Conservation (phyloP, 1,284 basidiomycete genomes). For the Boletus sp. region DNA sequence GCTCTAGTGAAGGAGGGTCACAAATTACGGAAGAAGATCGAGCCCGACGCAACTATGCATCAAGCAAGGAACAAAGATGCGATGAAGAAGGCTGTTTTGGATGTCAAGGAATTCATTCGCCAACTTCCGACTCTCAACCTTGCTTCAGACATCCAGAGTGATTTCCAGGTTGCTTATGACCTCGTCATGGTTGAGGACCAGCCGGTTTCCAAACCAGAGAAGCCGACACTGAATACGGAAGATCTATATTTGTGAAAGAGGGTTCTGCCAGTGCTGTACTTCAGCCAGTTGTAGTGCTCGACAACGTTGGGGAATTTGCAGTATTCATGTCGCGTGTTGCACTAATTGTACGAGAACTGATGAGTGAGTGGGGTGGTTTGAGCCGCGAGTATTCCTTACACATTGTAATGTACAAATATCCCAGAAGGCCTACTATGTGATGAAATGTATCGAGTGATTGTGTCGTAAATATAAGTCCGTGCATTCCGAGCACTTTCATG, state of each 20-base stretch:
- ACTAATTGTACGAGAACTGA: too few relatives aligned
- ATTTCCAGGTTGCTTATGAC: conserved; percentile 39
- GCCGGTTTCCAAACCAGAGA: conserved; percentile 21
- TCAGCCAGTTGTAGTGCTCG: too few relatives aligned
- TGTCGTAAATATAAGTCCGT: too few relatives aligned
- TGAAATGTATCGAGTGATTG: too few relatives aligned
- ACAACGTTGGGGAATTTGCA: too few relatives aligned
- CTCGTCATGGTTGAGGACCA: conserved; percentile 34
- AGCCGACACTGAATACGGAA: conserved; percentile 32
- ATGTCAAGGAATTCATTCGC: conserved; percentile 33
- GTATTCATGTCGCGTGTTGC: too few relatives aligned
- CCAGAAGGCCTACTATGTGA: too few relatives aligned
- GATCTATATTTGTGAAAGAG: conserved; percentile 40
- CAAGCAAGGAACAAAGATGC: conserved; percentile 14
- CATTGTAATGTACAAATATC: too few relatives aligned
- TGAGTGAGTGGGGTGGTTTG: too few relatives aligned
- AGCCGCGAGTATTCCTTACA: too few relatives aligned
- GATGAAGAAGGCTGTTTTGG: conserved; percentile 32
- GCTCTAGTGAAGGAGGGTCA: conserved; percentile 25
- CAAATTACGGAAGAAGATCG: conserved; percentile 33
- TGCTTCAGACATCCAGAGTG: conserved; percentile 28
- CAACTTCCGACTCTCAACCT: conserved; percentile 19
- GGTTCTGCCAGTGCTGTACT: not conserved
- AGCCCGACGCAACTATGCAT: conserved; percentile 36
- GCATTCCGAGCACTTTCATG: too few relatives aligned